Conservation (phyloP, 2,329 filamentous ascomycete species). For the Phoma sp. region DNA sequence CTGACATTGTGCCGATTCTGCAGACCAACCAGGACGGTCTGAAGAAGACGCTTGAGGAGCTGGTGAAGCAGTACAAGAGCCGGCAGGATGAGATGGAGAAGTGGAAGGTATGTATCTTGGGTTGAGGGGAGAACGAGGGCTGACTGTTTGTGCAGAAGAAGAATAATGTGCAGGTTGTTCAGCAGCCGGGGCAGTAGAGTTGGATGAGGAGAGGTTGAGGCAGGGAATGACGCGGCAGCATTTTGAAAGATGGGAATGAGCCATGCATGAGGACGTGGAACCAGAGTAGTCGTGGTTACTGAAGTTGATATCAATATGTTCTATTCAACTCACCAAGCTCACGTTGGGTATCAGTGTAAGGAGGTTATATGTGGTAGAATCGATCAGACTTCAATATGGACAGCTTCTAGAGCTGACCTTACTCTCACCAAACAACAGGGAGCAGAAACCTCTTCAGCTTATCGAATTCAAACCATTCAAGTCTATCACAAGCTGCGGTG, state of each 20-base stretch:
- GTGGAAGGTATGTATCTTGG: conserved; percentile 98
- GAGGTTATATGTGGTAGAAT: no score
- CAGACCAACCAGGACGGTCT: conserved; percentile 93
- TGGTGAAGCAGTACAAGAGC: conserved; percentile 94
- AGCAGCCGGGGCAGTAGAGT: conserved; percentile 61
- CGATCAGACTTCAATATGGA: not conserved
- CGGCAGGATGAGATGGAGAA: conserved; percentile 96
- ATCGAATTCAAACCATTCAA: not conserved
- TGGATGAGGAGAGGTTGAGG: not conserved
- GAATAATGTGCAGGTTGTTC: conserved; percentile 87
- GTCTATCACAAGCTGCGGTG: not conserved
- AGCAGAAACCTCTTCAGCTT: no score
- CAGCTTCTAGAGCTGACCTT: no score
- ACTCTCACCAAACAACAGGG: no score
- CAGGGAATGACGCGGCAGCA: no score
- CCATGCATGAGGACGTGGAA: no score
- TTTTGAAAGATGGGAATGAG: no score
- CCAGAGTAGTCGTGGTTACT: no score
- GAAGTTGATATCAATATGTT: no score
- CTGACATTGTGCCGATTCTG: conserved; percentile 88
- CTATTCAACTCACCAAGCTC: no score
- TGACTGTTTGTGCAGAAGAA: conserved; percentile 67
- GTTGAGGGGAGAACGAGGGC: no score
- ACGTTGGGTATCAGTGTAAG: no score
- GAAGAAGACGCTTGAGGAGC: conserved; percentile 90